Evolutionary conservation across 441 rosid species (phyloP).

Genomic region (Isatis lusitanica): DNA sequence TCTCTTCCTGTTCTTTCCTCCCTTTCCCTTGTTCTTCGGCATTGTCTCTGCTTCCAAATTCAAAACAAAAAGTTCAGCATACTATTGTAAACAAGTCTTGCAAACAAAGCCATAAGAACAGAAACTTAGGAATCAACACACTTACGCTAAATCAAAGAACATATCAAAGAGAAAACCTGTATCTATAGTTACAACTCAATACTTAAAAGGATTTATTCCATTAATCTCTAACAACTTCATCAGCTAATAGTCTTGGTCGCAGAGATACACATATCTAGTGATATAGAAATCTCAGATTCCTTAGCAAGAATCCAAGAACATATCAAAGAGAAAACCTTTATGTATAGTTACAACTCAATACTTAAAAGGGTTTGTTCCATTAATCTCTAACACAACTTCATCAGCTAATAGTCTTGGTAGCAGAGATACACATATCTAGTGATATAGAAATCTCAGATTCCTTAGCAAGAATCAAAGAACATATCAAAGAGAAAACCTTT

Average conservation of each 20-base stretch:
- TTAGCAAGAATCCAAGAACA: not conserved
- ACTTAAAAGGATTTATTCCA: not conserved
- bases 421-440: too few relatives aligned
- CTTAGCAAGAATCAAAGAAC: not conserved
- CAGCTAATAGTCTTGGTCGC: not conserved
- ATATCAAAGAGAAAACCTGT: not conserved
- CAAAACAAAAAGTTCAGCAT: not conserved
- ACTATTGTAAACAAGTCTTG: not conserved
- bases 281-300: too few relatives aligned
- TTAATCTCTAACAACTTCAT: too few relatives aligned
- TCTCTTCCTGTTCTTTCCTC: constrained; percentile 89
- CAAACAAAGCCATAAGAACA: not conserved
- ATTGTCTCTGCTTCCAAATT: constrained; percentile 32
- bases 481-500: not conserved
- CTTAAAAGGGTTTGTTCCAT: not conserved
- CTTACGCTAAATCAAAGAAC: not conserved
- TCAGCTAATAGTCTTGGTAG: too few relatives aligned
- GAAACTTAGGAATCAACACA: not conserved
- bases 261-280: not conserved
- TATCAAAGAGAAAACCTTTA: not conserved
- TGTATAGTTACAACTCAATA: not conserved
- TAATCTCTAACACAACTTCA: not conserved
- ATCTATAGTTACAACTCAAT: not conserved
- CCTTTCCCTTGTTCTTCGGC: constrained; percentile 87
- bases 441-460: too few relatives aligned